A percentile compares a stretch with the other conserved stretches of the same genome.
Evolutionary conservation across 768 basidiomycete species (phyloP).

Genomic region (Xerocomellus dryophilus): DNA sequence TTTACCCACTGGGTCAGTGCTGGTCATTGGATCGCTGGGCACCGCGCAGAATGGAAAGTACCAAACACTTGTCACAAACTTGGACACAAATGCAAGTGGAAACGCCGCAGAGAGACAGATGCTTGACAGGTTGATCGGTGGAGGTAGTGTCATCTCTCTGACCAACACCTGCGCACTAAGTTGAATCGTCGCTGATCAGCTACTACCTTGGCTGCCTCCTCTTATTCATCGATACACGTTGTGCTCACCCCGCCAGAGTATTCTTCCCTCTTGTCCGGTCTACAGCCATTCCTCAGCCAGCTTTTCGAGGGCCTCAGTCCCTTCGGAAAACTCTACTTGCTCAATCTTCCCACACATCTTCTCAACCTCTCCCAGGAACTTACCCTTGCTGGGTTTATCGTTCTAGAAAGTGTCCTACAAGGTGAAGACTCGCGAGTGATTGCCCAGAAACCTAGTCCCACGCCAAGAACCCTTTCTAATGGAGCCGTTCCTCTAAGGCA

Average conservation of each 20-base stretch:
- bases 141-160: constrained; percentile 46
- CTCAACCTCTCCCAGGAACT: constrained; percentile 55
- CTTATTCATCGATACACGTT: constrained; percentile 66
- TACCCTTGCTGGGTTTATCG: constrained; percentile 60
- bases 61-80: constrained; percentile 60
- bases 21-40: constrained; percentile 74
- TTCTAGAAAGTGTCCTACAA: constrained; percentile 42
- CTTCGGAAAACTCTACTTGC: constrained; percentile 65
- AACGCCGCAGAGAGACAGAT: constrained; percentile 71
- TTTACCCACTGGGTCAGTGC: constrained; percentile 44
- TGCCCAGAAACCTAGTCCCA: constrained; percentile 67
- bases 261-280: constrained; percentile 47
- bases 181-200: constrained; percentile 40
- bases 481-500: constrained; percentile 48
- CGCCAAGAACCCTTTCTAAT: constrained; percentile 26
- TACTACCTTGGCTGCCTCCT: constrained; percentile 48
- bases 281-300: constrained; percentile 56
- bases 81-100: constrained; percentile 42
- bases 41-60: constrained; percentile 81
- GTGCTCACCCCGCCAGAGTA: constrained; percentile 66
- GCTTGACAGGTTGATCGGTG: constrained; percentile 77
- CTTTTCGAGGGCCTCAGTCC: constrained; percentile 60
- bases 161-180: not conserved
- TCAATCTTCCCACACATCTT: constrained; percentile 47
- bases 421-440: constrained; percentile 45